A percentile compares a stretch with the other conserved stretches of the same genome.
Evolutionary conservation across 345 rosid genomes (phyloP).

Genomic region (Clausena lansium): DNA sequence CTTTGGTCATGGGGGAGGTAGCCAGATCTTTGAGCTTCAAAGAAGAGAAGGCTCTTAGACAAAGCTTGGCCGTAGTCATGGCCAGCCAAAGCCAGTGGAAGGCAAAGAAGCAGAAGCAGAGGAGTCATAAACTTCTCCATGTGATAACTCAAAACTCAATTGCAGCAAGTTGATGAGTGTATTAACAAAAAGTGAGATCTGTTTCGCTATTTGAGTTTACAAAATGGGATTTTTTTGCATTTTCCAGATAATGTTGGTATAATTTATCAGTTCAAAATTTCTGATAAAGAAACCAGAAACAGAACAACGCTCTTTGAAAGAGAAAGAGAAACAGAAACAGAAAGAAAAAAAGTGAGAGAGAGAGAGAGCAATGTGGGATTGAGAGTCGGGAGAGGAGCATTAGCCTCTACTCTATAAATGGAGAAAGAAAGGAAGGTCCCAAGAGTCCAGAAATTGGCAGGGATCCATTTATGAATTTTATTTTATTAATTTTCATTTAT

Average conservation of each 20-base stretch:
- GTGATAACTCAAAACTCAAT: neutral
- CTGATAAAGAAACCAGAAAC: constrained; percentile 34
- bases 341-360: no score
- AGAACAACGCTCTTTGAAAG: neutral
- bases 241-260: constrained; percentile 38
- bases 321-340: constrained; percentile 12
- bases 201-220: neutral
- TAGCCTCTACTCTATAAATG: constrained; percentile 45
- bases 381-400: constrained; percentile 24
- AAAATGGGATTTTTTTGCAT: constrained; percentile 17
- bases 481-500: constrained; percentile 1
- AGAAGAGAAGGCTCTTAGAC: constrained; percentile 90
- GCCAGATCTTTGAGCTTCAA: constrained; percentile 99
- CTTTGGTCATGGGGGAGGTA: constrained; percentile 80
- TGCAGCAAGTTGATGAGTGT: neutral
- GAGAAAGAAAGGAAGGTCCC: constrained; percentile 51
- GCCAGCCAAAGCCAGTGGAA: constrained; percentile 63
- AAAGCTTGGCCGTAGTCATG: constrained; percentile 95
- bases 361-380: constrained; percentile 21
- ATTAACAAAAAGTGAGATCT: constrained; percentile 11
- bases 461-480: constrained; percentile 36
- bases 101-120: constrained; percentile 52
- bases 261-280: constrained; percentile 39
- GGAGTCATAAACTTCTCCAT: constrained; percentile 44
- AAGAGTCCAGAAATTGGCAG: constrained; percentile 35